phyloP scores from a whole-genome alignment of 768 basidiomycete species.

The Lenzites betulinus region DNA sequence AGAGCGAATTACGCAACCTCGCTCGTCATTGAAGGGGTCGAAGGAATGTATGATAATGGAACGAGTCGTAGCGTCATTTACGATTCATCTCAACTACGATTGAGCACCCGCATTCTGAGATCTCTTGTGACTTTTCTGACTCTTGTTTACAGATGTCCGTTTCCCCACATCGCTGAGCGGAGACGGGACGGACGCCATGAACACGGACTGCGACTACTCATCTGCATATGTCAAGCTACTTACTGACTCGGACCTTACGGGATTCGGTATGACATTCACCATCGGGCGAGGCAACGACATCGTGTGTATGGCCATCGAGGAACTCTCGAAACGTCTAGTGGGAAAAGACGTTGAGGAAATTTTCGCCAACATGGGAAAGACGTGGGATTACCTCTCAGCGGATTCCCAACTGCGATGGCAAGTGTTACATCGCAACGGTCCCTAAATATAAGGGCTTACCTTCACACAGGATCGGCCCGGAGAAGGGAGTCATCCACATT shows the following conservation, averaged over 20 bases:
- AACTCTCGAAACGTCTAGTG: constrained; percentile 78
- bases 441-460: background rate
- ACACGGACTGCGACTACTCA: constrained; percentile 94
- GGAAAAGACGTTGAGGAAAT: constrained; percentile 81
- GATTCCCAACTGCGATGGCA: constrained; percentile 93
- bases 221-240: constrained; percentile 85
- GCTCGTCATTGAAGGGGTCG: too few relatives aligned
- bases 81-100: too few relatives aligned
- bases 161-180: constrained; percentile 91
- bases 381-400: constrained; percentile 84
- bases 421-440: constrained; percentile 17
- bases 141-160: constrained; percentile 65
- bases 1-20: too few relatives aligned
- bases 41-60: too few relatives aligned
- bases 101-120: background rate
- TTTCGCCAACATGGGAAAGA: constrained; percentile 88
- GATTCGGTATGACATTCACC: constrained; percentile 95
- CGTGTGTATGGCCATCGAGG: constrained; percentile 80
- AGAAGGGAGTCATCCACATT: constrained; percentile 94
- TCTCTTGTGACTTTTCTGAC: background rate
- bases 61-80: too few relatives aligned
- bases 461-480: constrained; percentile 76
- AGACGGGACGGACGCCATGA: constrained; percentile 96
- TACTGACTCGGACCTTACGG: constrained; percentile 71
- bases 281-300: constrained; percentile 96